Percentiles rank a stretch among this genome's conserved stretches.
phyloP scores from a whole-genome alignment of 2,329 filamentous ascomycete genomes.

The Thielaviopsis ethacetica region DNA sequence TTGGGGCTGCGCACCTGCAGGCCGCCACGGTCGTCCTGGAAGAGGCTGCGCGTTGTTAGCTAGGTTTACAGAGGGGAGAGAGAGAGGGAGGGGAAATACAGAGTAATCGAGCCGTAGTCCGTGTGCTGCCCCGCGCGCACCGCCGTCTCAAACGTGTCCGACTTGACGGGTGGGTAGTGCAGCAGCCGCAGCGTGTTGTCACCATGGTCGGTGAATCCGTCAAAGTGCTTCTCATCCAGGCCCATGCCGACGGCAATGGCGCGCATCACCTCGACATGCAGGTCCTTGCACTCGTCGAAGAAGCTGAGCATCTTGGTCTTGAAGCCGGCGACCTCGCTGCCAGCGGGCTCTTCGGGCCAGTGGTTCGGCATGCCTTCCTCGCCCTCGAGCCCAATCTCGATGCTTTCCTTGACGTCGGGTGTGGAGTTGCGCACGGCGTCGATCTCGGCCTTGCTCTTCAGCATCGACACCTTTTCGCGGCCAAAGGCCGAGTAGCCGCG shows the following conservation, averaged over 20 bases:
- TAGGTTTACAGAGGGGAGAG: neutral
- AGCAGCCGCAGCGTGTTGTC: conserved; percentile 59
- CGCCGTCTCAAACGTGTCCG: conserved; percentile 50
- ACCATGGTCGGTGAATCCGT: conserved; percentile 51
- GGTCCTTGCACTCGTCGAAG: conserved; percentile 52
- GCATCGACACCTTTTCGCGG: conserved; percentile 51
- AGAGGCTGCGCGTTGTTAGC: conserved; percentile 21
- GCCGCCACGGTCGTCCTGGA: conserved; percentile 41
- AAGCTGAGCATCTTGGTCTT: conserved; percentile 59
- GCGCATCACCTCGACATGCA: conserved; percentile 68
- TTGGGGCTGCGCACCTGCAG: conserved; percentile 50
- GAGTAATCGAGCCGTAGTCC: conserved; percentile 44
- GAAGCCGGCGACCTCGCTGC: conserved; percentile 35
- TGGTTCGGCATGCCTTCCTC: conserved; percentile 51
- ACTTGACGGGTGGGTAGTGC: conserved; percentile 57
- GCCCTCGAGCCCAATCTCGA: conserved; percentile 47
- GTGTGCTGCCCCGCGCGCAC: conserved; percentile 68
- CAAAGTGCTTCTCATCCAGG: conserved; percentile 57
- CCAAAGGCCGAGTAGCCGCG: conserved; percentile 56
- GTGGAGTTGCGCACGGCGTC: conserved; percentile 37
- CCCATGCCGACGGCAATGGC: conserved; percentile 73
- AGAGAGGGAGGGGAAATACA: conserved; percentile 16
- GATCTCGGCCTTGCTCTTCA: conserved; percentile 38
- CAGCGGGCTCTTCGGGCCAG: conserved; percentile 48
- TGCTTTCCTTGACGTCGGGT: conserved; percentile 50